phyloP scores from a whole-genome alignment of 371 early-diverging fungal species.

The Mucor circinelloides region DNA sequence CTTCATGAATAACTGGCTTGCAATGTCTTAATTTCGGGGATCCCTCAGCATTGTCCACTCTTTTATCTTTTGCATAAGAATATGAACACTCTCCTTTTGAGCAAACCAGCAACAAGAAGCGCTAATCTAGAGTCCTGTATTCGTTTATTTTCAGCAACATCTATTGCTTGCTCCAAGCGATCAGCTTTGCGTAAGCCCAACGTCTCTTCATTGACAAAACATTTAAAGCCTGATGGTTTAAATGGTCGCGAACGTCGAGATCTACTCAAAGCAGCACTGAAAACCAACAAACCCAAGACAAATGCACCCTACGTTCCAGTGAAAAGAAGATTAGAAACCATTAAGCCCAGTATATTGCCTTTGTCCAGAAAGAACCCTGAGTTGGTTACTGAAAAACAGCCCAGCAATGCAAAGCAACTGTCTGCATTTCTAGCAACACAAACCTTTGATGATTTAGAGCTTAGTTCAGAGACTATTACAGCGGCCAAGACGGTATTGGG shows the following conservation, averaged over 20 bases:
- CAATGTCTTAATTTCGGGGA: neutral
- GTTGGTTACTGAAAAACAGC: constrained; percentile 13
- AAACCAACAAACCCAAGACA: constrained; percentile 20
- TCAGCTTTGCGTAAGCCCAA: constrained; percentile 46
- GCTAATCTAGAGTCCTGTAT: neutral
- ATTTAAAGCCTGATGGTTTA: constrained; percentile 47
- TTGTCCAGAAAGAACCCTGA: constrained; percentile 4
- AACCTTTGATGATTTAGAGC: constrained; percentile 61
- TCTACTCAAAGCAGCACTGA: constrained; percentile 29
- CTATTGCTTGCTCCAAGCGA: constrained; percentile 31
- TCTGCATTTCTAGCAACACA: constrained; percentile 44
- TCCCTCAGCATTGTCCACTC: neutral
- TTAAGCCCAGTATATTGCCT: neutral
- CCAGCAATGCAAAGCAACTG: constrained; percentile 36
- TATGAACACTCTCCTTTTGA: neutral
- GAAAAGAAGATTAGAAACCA: constrained; percentile 45
- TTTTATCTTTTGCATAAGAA: neutral
- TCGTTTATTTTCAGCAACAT: constrained; percentile 28
- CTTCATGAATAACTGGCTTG: neutral
- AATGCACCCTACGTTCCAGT: constrained; percentile 50
- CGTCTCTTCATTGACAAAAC: constrained; percentile 50
- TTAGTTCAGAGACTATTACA: constrained; percentile 48
- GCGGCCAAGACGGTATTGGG: constrained; percentile 46
- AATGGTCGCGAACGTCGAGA: constrained; percentile 51
- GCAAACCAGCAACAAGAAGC: neutral